phyloP scores from a whole-genome alignment of 2,329 filamentous ascomycete genomes.

The Colletotrichum orbiculare region DNA sequence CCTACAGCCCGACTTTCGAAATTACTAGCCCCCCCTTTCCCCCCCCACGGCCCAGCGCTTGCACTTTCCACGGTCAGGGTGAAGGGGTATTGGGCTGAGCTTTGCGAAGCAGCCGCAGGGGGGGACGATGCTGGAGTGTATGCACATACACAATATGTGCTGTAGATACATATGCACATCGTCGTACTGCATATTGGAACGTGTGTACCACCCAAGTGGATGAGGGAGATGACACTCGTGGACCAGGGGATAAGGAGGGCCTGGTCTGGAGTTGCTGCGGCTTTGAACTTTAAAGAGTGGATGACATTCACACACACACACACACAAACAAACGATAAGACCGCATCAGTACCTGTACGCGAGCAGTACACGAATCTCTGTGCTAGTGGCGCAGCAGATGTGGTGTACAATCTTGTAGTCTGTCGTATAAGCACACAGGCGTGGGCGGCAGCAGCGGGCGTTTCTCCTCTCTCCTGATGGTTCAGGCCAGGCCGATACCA shows the following conservation, averaged over 20 bases:
- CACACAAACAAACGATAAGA: not conserved
- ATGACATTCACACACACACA: not conserved
- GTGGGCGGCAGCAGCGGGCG: no score
- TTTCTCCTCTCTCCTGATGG: not conserved
- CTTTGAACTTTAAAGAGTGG: constrained; percentile 35
- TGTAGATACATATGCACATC: no score
- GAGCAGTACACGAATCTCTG: no score
- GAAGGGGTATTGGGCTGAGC: not conserved
- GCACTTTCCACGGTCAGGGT: constrained; percentile 23
- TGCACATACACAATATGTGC: no score
- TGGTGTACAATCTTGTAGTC: no score
- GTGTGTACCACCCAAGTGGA: no score
- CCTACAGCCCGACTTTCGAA: constrained; percentile 30
- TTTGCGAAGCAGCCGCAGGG: not conserved
- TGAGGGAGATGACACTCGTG: not conserved
- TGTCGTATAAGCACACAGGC: no score
- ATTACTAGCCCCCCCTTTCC: constrained; percentile 14
- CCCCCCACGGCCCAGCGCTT: constrained; percentile 25
- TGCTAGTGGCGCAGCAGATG: no score
- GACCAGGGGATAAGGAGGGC: constrained; percentile 5
- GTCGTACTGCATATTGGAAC: no score
- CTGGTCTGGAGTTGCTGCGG: constrained; percentile 20
- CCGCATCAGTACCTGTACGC: not conserved
- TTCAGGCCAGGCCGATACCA: constrained; percentile 13
- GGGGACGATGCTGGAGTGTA: not conserved